Base-by-base conservation (phyloP, 176 grass and related monocot species). In the Lolium perenne region DNA sequence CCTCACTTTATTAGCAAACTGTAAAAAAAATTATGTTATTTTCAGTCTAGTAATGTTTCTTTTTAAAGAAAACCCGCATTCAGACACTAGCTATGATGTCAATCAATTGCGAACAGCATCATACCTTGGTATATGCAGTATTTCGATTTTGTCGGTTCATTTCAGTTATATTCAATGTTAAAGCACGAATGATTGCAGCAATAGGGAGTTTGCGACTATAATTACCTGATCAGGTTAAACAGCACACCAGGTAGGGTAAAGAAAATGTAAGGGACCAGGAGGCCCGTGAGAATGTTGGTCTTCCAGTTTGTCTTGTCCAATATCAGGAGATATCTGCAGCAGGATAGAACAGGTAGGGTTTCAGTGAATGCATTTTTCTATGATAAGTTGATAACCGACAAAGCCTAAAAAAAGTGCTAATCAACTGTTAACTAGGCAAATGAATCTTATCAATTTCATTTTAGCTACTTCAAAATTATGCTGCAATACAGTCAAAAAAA, bases 261-360 rank as follows among this genome's bases (percentile, higher is more conserved):
- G 92, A 95, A 95, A 79, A 98, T 91, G 73, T 98, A 98, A 77
- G 97, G 97, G 83, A 98, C 85, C 63, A 98, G 86, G 71, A 98
- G 97, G 17, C 75, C 89, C 4, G 96, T 94, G 82, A 95, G 80
- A 90, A 98, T 98, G 81, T 98, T 98, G 74, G 93, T 98, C 86
- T 82, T 98, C 97, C 93, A 98, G 77, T 98, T 94, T 63, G 97
- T 98, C 67, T 86, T 87, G 80, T 98, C 97, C 78, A 98, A 82
- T 82, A 98, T 82, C 86, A 98, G 85, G 61, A 95, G 86, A 88
- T 91, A 98, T 66, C 97, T 98, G 86, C 80, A 91, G 10, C 4
- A 38, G 56, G 78, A 85, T 18, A 87, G 79, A 60, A 55, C 47
- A 85, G 0, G 21, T n/a, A 45, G 38, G 50, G 63, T 32, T 61